A percentile compares a stretch with the other conserved stretches of the same genome.
phyloP scores from a whole-genome alignment of 2,329 filamentous ascomycete species.

The Epichloe gansuensis region DNA sequence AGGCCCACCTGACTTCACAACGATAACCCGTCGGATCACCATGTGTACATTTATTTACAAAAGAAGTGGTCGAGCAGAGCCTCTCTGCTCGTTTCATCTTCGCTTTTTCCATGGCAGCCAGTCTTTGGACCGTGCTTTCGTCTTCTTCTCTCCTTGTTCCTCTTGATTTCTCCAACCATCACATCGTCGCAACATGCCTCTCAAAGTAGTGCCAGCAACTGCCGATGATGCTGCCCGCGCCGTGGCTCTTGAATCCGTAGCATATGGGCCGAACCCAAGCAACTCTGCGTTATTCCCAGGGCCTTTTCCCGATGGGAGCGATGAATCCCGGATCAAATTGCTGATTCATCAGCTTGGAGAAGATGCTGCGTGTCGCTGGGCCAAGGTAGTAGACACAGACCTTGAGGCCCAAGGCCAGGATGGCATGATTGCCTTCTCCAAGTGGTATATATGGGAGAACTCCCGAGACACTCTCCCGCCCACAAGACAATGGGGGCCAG shows the following conservation, averaged over 20 bases:
- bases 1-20: background rate
- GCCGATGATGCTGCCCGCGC: constrained; percentile 23
- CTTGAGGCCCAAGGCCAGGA: constrained; percentile 15
- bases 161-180: background rate
- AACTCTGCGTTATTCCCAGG: constrained; percentile 20
- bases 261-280: constrained; percentile 22
- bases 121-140: too few species aligned
- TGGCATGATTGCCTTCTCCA: constrained; percentile 21
- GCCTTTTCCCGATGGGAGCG: constrained; percentile 9
- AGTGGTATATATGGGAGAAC: constrained; percentile 22
- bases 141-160: background rate
- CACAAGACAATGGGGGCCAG: constrained; percentile 16
- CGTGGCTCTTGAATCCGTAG: constrained; percentile 24
- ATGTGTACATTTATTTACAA: too few species aligned
- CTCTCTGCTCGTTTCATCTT: too few species aligned
- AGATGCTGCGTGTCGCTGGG: constrained; percentile 19
- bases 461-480: constrained; percentile 12
- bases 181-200: constrained; percentile 19
- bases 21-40: too few species aligned
- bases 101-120: too few species aligned
- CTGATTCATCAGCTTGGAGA: constrained; percentile 11
- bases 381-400: constrained; percentile 23
- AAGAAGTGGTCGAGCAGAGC: too few species aligned
- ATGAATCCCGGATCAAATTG: constrained; percentile 11
- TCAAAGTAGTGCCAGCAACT: constrained; percentile 22